Evolutionary conservation across 1,139 yeast genomes (phyloP), one percentile per base, ranked within the genome.

Genomic region (Suhomyces panamericanus): DNA sequence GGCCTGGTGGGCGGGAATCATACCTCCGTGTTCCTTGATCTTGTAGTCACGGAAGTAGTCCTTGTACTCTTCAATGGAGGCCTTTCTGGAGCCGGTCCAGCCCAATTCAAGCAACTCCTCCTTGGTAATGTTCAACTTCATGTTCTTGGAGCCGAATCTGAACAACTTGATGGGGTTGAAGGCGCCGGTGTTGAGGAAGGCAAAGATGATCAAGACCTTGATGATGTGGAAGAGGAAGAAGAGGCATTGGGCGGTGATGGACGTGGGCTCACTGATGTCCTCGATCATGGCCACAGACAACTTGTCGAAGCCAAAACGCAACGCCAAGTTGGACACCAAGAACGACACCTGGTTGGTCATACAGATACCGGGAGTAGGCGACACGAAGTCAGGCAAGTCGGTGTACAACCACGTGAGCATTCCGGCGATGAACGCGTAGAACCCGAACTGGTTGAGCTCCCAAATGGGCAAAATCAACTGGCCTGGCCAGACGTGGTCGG

Each of bases 281-380:
- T 69, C 70, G 33, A 75, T 54, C 45, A 86, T 68, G 22, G 70
- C 70, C 8, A 57, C 58, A 5, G 83, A 82, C 41, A 79, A 51
- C 4, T 58, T 59, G 2, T 62, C 62, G 42, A 67, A 59, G 16
- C 70, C 76, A 40, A 67, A 57, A 36, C 63, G 56, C 20, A 53
- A 51, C 10, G 78, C 73, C 6, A 74, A 41, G 33, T 52, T 52
- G 24, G 74, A 66, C 17, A 73, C 52, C 10, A 63, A 28, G 52
- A 67, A 65, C 33, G 82, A 69, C 24, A 81, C 51, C 54, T 83
- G 81, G 58, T 83, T 83, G n/a, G 95, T 85, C 48, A 89, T 72
- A 53, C 93, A 85, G 47, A 83, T 76, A 26, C 97, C 97, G 0
- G 98, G 98, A 4, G 98, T 91, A 41, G 97, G 97, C 35, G 91